phyloP scores from a whole-genome alignment of 305 asterid genomes.

The Stenogyne calaminthoides region DNA sequence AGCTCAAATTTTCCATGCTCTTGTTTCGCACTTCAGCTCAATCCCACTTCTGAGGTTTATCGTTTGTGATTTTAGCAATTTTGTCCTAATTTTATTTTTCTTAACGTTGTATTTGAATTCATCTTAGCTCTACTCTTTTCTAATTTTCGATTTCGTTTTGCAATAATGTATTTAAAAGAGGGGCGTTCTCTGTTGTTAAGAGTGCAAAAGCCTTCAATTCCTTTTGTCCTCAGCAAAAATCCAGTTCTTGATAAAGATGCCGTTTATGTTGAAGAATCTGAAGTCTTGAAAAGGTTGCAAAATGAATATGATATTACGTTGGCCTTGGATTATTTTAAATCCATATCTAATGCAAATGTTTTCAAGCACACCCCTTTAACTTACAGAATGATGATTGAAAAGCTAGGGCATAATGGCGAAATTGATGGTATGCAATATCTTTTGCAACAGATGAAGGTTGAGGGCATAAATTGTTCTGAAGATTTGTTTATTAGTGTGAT shows the following conservation, averaged over 20 bases:
- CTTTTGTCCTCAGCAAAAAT: slow-evolving; percentile 61
- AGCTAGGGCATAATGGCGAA: slow-evolving; percentile 56
- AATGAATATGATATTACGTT: slow-evolving; percentile 47
- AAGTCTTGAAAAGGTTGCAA: slow-evolving; percentile 57
- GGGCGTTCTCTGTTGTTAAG: slow-evolving; percentile 67
- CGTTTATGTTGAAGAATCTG: slow-evolving; percentile 49
- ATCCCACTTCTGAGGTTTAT: neutral
- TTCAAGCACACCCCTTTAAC: slow-evolving; percentile 79
- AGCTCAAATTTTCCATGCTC: neutral
- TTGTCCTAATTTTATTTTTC: neutral
- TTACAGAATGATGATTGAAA: slow-evolving; percentile 76
- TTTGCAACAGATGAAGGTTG: slow-evolving; percentile 86
- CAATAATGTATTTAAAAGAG: slow-evolving; percentile 64
- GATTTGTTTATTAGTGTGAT: slow-evolving; percentile 64
- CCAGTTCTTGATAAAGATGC: slow-evolving; percentile 39
- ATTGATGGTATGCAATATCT: slow-evolving; percentile 85
- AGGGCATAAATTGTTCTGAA: slow-evolving; percentile 64
- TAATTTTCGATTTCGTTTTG: neutral
- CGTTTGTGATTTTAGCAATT: neutral
- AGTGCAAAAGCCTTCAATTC: slow-evolving; percentile 60
- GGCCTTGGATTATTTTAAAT: slow-evolving; percentile 70
- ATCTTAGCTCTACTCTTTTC: neutral
- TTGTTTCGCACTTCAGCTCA: neutral
- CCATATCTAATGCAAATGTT: slow-evolving; percentile 51
- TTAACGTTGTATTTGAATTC: neutral